A percentile compares a stretch with the other conserved stretches of the same genome.
Conservation (phyloP, 768 basidiomycete species). For the Lactarius trivialis region DNA sequence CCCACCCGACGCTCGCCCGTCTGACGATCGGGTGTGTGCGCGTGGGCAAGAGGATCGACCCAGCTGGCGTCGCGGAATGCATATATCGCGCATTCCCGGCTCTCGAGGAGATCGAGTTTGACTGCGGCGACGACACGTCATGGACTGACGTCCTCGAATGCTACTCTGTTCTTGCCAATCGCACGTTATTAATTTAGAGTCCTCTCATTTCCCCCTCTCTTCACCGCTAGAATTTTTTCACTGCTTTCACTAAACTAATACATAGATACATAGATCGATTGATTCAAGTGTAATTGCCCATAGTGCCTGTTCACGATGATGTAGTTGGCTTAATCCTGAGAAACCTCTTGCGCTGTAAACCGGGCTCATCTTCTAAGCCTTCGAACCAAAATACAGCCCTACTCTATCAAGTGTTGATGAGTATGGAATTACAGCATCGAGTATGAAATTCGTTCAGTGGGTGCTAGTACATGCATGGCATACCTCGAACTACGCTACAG, state of each 20-base stretch:
- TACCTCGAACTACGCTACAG: slow-evolving; percentile 44
- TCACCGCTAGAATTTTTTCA: not conserved
- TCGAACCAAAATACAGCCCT: not conserved
- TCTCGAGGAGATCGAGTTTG: slow-evolving; percentile 19
- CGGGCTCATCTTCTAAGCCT: no score
- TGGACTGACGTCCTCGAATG: slow-evolving; percentile 20
- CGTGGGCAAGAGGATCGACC: slow-evolving; percentile 15
- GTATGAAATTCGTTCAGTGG: not conserved
- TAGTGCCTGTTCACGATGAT: not conserved
- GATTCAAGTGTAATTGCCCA: slow-evolving; percentile 5
- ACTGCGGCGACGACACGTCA: slow-evolving; percentile 17
- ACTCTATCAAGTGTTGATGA: not conserved
- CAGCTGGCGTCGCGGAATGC: slow-evolving; percentile 18
- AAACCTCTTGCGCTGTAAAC: not conserved
- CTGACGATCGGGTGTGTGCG: slow-evolving; percentile 25
- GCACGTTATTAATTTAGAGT: not conserved
- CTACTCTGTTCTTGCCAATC: slow-evolving; percentile 14
- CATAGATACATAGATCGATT: slow-evolving; percentile 4
- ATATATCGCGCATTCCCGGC: slow-evolving; percentile 20
- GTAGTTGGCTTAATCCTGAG: not conserved
- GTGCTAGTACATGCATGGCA: slow-evolving; percentile 1
- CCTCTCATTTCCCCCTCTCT: not conserved
- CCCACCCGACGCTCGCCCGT: slow-evolving; percentile 20
- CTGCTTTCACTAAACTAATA: not conserved
- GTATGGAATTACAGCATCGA: not conserved